A percentile compares a stretch with the other conserved stretches of the same genome.
These are phyloP conservation scores for Hanseniaspora meyeri DNA, from an alignment of 805 yeast genomes.

Conservation along the genomic window DNA sequence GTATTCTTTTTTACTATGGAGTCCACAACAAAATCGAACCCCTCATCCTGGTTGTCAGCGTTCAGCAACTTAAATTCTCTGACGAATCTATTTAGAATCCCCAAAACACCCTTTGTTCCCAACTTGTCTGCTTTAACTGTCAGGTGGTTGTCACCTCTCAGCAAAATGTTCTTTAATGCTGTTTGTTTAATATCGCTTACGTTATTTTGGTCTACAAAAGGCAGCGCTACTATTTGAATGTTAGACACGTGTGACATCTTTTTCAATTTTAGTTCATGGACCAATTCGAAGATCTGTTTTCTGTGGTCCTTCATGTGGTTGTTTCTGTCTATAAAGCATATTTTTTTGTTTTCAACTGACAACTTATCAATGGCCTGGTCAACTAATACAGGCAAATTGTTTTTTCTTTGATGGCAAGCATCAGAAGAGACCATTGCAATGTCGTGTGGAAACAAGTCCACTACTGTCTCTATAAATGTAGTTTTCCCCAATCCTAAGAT, in stretches of 20 bases:
- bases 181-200: conserved; percentile 33
- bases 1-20: conserved; percentile 43
- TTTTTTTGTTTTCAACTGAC: conserved; percentile 25
- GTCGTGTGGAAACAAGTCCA: conserved; percentile 36
- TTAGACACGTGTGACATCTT: conserved; percentile 34
- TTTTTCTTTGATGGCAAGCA: conserved; percentile 52
- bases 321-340: conserved; percentile 70
- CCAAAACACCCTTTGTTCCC: conserved; percentile 39
- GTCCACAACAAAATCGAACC: conserved; percentile 19
- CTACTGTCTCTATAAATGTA: conserved; percentile 55
- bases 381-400: conserved; percentile 38
- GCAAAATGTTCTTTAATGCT: conserved; percentile 47
- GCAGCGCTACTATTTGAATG: conserved; percentile 49
- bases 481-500: conserved; percentile 95
- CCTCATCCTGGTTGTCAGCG: conserved; percentile 50
- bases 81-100: conserved; percentile 65
- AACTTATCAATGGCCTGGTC: conserved; percentile 35
- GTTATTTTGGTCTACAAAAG: conserved; percentile 26
- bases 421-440: conserved; percentile 65
- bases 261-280: conserved; percentile 33
- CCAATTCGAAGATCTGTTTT: conserved; percentile 45
- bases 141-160: conserved; percentile 82
- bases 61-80: conserved; percentile 54
- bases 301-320: conserved; percentile 68
- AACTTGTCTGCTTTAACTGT: conserved; percentile 46